A percentile compares a stretch with the other conserved stretches of the same genome.
These are phyloP conservation scores for Podila epicladia DNA, from an alignment of 192 early-diverging fungal genomes.

Conservation along the genomic window DNA sequence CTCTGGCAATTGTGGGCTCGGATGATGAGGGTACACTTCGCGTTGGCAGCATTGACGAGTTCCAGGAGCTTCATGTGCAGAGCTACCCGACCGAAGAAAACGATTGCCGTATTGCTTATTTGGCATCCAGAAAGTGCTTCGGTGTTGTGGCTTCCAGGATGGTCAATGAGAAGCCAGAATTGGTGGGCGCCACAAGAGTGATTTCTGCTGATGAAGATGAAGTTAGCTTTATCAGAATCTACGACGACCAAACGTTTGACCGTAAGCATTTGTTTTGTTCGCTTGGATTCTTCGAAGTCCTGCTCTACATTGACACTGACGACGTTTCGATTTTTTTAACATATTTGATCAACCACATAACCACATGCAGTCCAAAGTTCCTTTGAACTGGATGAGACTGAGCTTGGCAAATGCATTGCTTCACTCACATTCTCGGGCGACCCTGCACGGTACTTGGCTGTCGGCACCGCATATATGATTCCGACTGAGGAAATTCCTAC, in stretches of 20 bases:
- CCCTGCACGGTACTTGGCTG: slow-evolving; percentile 64
- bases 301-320: no score
- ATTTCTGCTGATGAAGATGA: slow-evolving; percentile 50
- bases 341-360: not conserved
- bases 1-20: slow-evolving; percentile 70
- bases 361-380: slow-evolving; percentile 48
- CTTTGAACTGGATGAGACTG: slow-evolving; percentile 51
- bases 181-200: slow-evolving; percentile 18
- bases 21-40: slow-evolving; percentile 61
- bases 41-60: slow-evolving; percentile 82
- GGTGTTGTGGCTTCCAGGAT: slow-evolving; percentile 67
- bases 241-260: slow-evolving; percentile 81
- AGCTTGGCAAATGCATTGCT: slow-evolving; percentile 56
- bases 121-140: slow-evolving; percentile 64
- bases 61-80: slow-evolving; percentile 87
- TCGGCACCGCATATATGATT: slow-evolving; percentile 76
- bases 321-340: no score
- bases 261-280: slow-evolving; percentile 50
- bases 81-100: slow-evolving; percentile 72
- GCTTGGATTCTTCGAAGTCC: no score
- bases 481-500: slow-evolving; percentile 69
- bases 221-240: slow-evolving; percentile 58
- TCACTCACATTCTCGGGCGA: slow-evolving; percentile 53
- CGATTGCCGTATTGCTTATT: slow-evolving; percentile 74
- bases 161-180: slow-evolving; percentile 32